Evolutionary conservation across 1,139 yeast genomes (phyloP).

Genomic region (Diutina sp.): DNA sequence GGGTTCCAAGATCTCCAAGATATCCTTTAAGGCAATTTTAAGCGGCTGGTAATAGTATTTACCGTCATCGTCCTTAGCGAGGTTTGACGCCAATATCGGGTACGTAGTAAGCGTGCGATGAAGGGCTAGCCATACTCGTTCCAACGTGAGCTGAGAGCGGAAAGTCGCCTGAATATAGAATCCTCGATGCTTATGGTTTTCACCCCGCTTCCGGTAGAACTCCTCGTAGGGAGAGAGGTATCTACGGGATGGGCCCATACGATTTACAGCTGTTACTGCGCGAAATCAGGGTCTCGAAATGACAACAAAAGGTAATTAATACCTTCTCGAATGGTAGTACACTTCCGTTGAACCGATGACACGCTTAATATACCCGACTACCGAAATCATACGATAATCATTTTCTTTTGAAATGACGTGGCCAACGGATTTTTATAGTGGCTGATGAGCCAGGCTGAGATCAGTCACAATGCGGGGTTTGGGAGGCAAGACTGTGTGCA

Average conservation of each 20-base stretch:
- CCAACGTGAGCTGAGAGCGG: slow-evolving; percentile 11
- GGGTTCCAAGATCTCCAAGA: slow-evolving; percentile 10
- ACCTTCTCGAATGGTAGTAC: too few species aligned
- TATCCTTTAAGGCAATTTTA: slow-evolving; percentile 12
- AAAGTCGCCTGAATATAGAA: slow-evolving; percentile 26
- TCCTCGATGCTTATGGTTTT: slow-evolving; percentile 16
- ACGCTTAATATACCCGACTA: too few species aligned
- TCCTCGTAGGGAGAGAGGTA: slow-evolving; percentile 23
- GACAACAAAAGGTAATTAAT: too few species aligned
- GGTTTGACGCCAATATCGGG: slow-evolving; percentile 21
- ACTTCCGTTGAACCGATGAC: too few species aligned
- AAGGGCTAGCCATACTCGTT: slow-evolving; percentile 16
- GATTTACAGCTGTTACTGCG: not conserved
- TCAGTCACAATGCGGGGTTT: not conserved
- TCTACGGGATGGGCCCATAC: slow-evolving; percentile 3
- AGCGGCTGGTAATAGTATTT: slow-evolving; percentile 15
- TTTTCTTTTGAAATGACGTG: too few species aligned
- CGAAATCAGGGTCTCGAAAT: not conserved
- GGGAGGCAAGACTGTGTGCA: not conserved
- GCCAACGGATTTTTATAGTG: too few species aligned
- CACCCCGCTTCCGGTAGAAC: slow-evolving; percentile 23
- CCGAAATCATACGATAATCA: too few species aligned
- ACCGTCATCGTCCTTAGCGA: slow-evolving; percentile 10
- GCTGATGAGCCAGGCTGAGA: not conserved
- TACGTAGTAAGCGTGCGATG: slow-evolving; percentile 22